Evolutionary conservation across 1,284 basidiomycete genomes (phyloP).

Genomic region (Ceratobasidium sp.): DNA sequence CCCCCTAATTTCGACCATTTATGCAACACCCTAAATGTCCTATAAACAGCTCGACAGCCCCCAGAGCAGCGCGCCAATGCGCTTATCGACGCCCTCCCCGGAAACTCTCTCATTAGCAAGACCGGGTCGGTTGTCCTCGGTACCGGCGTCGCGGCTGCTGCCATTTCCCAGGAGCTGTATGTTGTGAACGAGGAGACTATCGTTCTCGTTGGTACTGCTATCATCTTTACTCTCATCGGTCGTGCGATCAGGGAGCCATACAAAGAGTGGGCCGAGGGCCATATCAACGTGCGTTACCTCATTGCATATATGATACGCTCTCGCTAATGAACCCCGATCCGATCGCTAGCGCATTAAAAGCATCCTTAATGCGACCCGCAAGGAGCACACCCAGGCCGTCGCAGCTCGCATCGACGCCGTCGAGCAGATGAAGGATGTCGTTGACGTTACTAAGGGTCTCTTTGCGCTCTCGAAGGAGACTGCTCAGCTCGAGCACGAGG

Average conservation of each 20-base stretch:
- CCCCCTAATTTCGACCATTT: constrained; percentile 51
- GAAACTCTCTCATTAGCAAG: constrained; percentile 93
- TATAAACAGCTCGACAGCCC: constrained; percentile 56
- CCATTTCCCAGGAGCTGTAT: constrained; percentile 97
- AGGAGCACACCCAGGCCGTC: constrained; percentile 94
- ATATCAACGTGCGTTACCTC: constrained; percentile 69
- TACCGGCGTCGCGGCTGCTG: constrained; percentile 89
- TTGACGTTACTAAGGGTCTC: constrained; percentile 88
- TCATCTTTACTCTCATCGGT: constrained; percentile 89
- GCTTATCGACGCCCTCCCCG: constrained; percentile 93
- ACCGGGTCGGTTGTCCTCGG: constrained; percentile 93
- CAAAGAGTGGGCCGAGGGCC: constrained; percentile 90
- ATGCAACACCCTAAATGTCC: constrained; percentile 25
- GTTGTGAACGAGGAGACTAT: constrained; percentile 97
- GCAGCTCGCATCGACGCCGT: constrained; percentile 93
- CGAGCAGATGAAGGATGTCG: constrained; percentile 94
- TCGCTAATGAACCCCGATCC: constrained; percentile 36
- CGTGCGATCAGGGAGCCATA: constrained; percentile 88
- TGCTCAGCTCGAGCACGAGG: constrained; percentile 89
- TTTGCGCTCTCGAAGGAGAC: constrained; percentile 98
- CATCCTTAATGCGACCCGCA: constrained; percentile 86
- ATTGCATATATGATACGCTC: not conserved
- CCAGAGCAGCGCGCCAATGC: constrained; percentile 92
- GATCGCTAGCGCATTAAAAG: constrained; percentile 74
- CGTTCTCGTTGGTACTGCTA: constrained; percentile 84